Conservation (phyloP, 176 grass and related monocot genomes). For the Otatea glauca region DNA sequence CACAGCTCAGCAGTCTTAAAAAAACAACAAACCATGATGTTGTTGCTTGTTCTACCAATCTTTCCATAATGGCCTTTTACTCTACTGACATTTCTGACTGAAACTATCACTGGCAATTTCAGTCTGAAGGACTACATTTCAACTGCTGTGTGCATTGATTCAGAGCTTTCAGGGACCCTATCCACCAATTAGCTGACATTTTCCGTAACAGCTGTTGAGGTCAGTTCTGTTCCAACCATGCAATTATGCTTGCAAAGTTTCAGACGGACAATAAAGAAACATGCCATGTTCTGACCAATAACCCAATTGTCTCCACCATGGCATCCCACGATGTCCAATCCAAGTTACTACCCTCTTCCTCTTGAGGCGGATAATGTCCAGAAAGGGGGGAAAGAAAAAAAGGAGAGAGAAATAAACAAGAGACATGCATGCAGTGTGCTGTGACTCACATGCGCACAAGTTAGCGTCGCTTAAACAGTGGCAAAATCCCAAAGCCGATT, state of each 20-base stretch:
- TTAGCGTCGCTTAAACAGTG: slow-evolving; percentile 45
- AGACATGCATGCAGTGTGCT: slow-evolving; percentile 47
- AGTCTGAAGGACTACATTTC: slow-evolving; percentile 27
- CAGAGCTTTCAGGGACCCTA: slow-evolving; percentile 1
- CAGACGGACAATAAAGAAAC: slow-evolving; percentile 31
- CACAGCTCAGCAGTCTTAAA: no score
- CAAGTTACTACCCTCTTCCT: slow-evolving; percentile 13
- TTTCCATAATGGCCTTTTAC: slow-evolving; percentile 6
- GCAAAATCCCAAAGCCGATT: slow-evolving; percentile 37
- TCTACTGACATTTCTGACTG: slow-evolving; percentile 16
- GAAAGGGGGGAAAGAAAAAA: neutral
- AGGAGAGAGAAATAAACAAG: neutral
- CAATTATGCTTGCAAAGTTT: neutral
- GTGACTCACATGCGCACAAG: slow-evolving; percentile 57
- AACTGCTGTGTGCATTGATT: neutral
- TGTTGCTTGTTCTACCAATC: slow-evolving; percentile 4
- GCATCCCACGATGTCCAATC: slow-evolving; percentile 38
- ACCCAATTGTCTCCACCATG: slow-evolving; percentile 28
- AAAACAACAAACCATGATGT: neutral
- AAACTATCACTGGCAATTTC: slow-evolving; percentile 39
- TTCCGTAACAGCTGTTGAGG: neutral
- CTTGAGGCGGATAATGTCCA: slow-evolving; percentile 31
- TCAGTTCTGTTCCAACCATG: slow-evolving; percentile 25
- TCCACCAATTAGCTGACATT: neutral
- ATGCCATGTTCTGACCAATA: slow-evolving; percentile 55